Percentiles rank a stretch among this genome's conserved stretches.
phyloP scores from a whole-genome alignment of 805 yeast genomes.

The Zygoascus tannicola region DNA sequence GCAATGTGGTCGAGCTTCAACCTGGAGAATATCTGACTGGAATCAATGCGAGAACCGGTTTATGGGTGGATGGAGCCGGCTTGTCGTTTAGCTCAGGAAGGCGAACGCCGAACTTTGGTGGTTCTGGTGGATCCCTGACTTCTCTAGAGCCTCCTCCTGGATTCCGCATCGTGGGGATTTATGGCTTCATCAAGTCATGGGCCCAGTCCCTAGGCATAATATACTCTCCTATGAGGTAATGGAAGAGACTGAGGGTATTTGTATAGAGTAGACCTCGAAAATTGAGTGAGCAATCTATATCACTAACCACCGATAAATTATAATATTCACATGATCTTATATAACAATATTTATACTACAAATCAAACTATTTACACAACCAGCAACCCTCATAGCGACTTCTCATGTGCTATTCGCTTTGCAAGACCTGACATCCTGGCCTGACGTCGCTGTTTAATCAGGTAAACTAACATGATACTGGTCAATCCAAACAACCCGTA shows the following conservation, averaged over 20 bases:
- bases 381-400: background rate
- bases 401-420: slow-evolving; percentile 4
- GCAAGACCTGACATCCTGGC: background rate
- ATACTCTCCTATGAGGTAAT: slow-evolving; percentile 28
- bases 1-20: slow-evolving; percentile 42
- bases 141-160: slow-evolving; percentile 59
- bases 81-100: slow-evolving; percentile 40
- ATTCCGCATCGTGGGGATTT: slow-evolving; percentile 53
- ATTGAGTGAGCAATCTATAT: too few relatives aligned
- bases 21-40: slow-evolving; percentile 53
- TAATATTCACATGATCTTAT: too few relatives aligned
- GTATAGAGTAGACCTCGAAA: background rate
- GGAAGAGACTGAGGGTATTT: background rate
- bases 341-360: too few relatives aligned
- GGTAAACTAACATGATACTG: slow-evolving; percentile 50
- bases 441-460: slow-evolving; percentile 35
- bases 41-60: slow-evolving; percentile 61
- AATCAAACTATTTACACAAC: background rate
- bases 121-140: slow-evolving; percentile 45
- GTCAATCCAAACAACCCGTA: slow-evolving; percentile 76
- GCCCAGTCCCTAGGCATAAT: slow-evolving; percentile 62
- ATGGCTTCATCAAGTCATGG: slow-evolving; percentile 66
- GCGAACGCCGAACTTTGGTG: slow-evolving; percentile 51
- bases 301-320: too few relatives aligned
- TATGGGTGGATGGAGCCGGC: slow-evolving; percentile 85